Evolutionary conservation across 1,284 basidiomycete species (phyloP).

Genomic region (Peniophora sp.): DNA sequence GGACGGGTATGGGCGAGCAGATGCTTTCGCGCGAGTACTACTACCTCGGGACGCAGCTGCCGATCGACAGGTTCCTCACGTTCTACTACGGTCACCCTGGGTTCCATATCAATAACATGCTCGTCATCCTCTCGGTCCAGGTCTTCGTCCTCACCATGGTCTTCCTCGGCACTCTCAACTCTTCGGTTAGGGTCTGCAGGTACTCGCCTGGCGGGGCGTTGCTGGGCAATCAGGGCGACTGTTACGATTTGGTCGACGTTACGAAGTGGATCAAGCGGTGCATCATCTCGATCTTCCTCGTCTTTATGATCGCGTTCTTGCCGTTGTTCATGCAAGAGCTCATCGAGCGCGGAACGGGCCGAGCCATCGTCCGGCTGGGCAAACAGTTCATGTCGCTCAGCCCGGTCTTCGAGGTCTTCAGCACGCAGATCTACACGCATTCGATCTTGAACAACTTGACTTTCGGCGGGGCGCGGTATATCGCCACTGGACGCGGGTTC

Average conservation of each 20-base stretch:
- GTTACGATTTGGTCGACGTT: constrained; percentile 86
- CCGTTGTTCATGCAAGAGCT: constrained; percentile 94
- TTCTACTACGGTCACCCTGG: constrained; percentile 99
- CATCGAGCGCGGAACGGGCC: constrained; percentile 85
- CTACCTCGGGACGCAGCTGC: constrained; percentile 97
- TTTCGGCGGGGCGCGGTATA: constrained; percentile 93
- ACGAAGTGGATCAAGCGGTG: constrained; percentile 92
- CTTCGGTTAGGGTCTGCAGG: constrained; percentile 69
- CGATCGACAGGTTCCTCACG: constrained; percentile 96
- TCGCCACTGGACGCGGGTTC: constrained; percentile 98
- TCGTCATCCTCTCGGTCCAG: constrained; percentile 93
- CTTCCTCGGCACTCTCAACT: constrained; percentile 87
- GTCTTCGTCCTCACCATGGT: constrained; percentile 87
- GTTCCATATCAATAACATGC: constrained; percentile 99
- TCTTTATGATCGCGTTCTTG: constrained; percentile 92
- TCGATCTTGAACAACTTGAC: constrained; percentile 93
- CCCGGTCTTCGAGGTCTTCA: constrained; percentile 94
- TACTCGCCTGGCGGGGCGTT: constrained; percentile 70
- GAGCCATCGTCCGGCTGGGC: constrained; percentile 80
- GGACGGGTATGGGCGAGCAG: constrained; percentile 99
- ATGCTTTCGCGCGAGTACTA: constrained; percentile 99
- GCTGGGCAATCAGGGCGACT: constrained; percentile 71
- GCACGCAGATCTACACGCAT: constrained; percentile 93
- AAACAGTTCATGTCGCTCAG: constrained; percentile 92
- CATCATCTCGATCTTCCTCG: constrained; percentile 94